Base-by-base conservation (phyloP, 768 basidiomycete genomes). In the Lyophyllum decastes region DNA sequence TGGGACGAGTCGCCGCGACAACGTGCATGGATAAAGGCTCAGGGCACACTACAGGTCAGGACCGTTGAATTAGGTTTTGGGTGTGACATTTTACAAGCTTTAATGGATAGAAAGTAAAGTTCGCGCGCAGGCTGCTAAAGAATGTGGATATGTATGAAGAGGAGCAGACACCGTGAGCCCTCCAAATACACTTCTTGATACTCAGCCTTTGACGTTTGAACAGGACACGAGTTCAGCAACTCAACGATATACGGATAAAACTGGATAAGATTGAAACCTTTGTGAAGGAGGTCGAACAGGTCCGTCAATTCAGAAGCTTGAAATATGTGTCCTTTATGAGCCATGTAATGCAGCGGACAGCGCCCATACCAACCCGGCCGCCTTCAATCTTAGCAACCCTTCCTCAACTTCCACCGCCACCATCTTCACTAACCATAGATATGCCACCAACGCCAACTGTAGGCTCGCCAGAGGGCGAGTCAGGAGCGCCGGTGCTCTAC, bases 241-340 rank as follows among this genome's bases (percentile, higher is more conserved):
- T 82, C 61, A 73, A 77, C 7, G 82, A 80, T 33, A 73, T 82
- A 17, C 76, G 74, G 44, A 70, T 67, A 24, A 84, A 78, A 26
- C 72, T 92, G 4, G 83, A 87, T 55, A 73, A 75, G 25, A 70
- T 89, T 24, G 86, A 92, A 49, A 64, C 65, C 1, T 76, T 81
- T 58, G 73, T 88, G 60, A 73, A 73, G 40, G 78, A 78, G 2
- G 73, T 85, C 0, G 80, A 85, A 49, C 74, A 83, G 70, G 90
- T 89, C 17, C 25, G 72, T 60, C 5, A 6, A 7, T 30, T 47
- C 11, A 8, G 14, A 30, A 27, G 19, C 17, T 24, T 30, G 35
- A 40, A 1, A 4, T 12, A 17, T 46, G 17, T 24, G 50, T 53
- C 47, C 38, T 19, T 24, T n/a, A 34, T 41, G 41, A 46, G 54